Base-by-base conservation (phyloP, 805 yeast species). In the Candida tibetensis region DNA sequence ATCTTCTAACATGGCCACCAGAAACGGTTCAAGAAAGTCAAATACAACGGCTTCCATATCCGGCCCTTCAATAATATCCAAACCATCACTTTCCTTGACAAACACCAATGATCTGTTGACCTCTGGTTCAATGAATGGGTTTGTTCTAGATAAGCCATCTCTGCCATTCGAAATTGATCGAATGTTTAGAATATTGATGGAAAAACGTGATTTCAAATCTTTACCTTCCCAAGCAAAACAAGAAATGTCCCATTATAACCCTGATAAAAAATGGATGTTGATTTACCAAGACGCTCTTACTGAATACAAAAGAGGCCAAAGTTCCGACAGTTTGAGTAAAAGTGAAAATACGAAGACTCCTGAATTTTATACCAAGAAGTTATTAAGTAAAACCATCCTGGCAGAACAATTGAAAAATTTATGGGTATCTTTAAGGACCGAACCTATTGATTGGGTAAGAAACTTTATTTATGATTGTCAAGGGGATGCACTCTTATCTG, bases 351-450 rank as follows among this genome's bases (percentile, higher is more conserved):
- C 62, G 16, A 52, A 57, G 42, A 73, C 81, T 17, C 96, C 93
- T 2, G 88, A 79, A 45, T 80, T 76, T 49, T 91, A 85, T 58
- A 89, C 91, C 13, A 75, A 84, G 36, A 74, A 75, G 43, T 71
- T 93, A 46, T 72, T 90, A 53, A 81, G 84, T 26, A 83, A 84
- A 50, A 62, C 77, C 22, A 79, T 90, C 37, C 69, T 85, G 1
- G 65, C 79, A 3, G 78, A 77, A 36, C 87, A 90, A 57, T 67
- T 91, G 46, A 86, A 84, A 28, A 85, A 85, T 48, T 71, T 93
- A 36, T 87, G 93, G 85, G 96, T 93, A 4, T 87, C 95, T 32
- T 69, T 91, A 30, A 78, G 98, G 46, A 88, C 98, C 0, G 98
- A 91, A 56, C 89, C 90, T 17, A 65, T 69, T 14, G 72, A 64